Evolutionary conservation across 2,329 filamentous ascomycete species (phyloP), one percentile per base, ranked within the genome.

Genomic region (Thielaviopsis euricoi): DNA sequence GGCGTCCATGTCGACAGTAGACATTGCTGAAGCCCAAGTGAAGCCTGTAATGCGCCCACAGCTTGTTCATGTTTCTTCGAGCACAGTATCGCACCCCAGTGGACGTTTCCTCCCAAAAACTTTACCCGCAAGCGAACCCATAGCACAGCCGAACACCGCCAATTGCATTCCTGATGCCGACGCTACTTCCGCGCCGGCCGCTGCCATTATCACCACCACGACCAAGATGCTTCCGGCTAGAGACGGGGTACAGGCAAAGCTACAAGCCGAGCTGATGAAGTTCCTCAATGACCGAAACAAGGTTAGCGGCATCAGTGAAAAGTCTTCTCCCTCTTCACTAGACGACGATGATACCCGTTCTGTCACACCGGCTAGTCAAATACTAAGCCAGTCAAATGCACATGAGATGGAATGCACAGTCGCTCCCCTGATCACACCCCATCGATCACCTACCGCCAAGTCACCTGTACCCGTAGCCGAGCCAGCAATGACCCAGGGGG

Each of bases 1-100:
- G 23, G 64, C 61, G 15, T 65, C 64, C 1, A 53, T 64, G 3
- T 65, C 63, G 1, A 64, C 62, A 0, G 61, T 64, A 53, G 63
- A 65, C 25, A 61, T 65, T 9, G 59, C 60, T 1, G 64, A 65
- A 37, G 63, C 61, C 1, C 61, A 64, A 17, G 61, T 57, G 1
- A 63, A 64, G 22, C 64, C 62, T 2, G 59, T 64, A 1, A 26
- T 65, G 22, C 64, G 59, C 49, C 61, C 63, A 1, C 62, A 63
- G 13, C 40, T 65, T 33, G 58, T 64, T 2, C 53, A 60, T 43
- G 58, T 62, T 3, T 55, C 54, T n/a, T 17, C 52, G 7, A 21
- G 5, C 46, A 19, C 46, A 15, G 33, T 17, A 4, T 40, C 33
- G 13, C 33, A 10, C 3, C 3, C 15, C 37, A 15, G 15, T n/a